These are phyloP conservation scores for Cercospora sp. DNA, from an alignment of 2,329 filamentous ascomycete genomes.

Conservation along the genomic window DNA sequence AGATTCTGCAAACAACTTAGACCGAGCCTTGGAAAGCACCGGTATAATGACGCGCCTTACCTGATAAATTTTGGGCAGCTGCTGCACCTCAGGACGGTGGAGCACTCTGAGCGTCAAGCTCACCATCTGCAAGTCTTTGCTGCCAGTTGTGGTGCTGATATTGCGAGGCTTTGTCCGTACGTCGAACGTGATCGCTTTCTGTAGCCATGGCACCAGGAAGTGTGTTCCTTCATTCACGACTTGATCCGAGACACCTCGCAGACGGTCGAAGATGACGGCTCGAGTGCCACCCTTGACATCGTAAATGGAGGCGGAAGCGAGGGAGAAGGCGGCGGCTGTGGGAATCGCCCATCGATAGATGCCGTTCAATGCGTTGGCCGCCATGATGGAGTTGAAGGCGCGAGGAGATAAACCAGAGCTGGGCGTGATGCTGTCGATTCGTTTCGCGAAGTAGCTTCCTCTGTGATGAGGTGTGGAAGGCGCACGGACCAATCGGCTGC, in stretches of 20 bases:
- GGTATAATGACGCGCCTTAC: slow-evolving; percentile 52
- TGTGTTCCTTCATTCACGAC: slow-evolving; percentile 97
- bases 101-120: slow-evolving; percentile 94
- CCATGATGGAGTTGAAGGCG: slow-evolving; percentile 27
- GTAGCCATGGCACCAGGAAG: slow-evolving; percentile 93
- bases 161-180: slow-evolving; percentile 96
- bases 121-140: slow-evolving; percentile 99
- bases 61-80: slow-evolving; percentile 97
- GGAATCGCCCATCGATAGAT: slow-evolving; percentile 73
- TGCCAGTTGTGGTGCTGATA: slow-evolving; percentile 94
- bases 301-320: slow-evolving; percentile 82
- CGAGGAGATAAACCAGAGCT: background rate
- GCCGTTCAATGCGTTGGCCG: slow-evolving; percentile 55
- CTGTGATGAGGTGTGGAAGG: background rate
- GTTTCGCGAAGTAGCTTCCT: background rate
- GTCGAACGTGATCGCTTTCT: slow-evolving; percentile 92
- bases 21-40: background rate
- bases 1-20: slow-evolving; percentile 67
- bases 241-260: slow-evolving; percentile 86
- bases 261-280: slow-evolving; percentile 95
- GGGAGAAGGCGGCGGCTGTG: slow-evolving; percentile 63
- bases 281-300: slow-evolving; percentile 93
- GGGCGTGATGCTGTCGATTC: background rate
- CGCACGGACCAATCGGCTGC: background rate
- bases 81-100: slow-evolving; percentile 89